Conservation (phyloP, 129 eudicot genomes). For the Flaveria sonorensis region DNA sequence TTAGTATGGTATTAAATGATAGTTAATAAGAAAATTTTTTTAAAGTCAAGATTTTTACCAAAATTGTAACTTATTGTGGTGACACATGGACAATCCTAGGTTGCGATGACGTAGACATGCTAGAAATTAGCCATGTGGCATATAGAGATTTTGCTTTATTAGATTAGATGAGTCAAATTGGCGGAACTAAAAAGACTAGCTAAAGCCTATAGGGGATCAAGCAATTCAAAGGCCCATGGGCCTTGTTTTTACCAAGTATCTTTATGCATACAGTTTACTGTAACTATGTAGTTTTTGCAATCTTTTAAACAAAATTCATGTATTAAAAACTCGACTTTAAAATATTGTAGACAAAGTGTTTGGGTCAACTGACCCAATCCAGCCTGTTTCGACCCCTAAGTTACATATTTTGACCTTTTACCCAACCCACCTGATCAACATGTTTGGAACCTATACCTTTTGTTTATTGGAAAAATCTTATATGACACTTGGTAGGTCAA, state of each 20-base stretch:
- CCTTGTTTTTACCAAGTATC: too few species aligned
- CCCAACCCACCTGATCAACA: neutral
- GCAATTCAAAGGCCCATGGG: neutral
- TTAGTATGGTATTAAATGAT: too few species aligned
- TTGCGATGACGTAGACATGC: too few species aligned
- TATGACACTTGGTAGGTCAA: neutral
- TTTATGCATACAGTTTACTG: neutral
- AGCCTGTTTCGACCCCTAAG: neutral
- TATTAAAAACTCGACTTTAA: neutral
- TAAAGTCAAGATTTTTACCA: too few species aligned
- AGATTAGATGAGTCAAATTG: neutral
- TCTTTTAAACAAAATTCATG: neutral
- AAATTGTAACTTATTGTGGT: too few species aligned
- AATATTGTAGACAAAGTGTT: neutral
- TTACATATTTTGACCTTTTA: neutral
- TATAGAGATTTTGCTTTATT: too few species aligned
- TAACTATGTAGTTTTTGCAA: neutral
- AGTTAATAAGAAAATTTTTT: too few species aligned
- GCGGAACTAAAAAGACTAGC: neutral
- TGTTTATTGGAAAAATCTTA: neutral
- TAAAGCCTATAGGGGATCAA: neutral
- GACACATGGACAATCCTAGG: too few species aligned
- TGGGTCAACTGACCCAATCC: neutral
- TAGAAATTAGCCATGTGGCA: too few species aligned
- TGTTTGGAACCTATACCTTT: neutral